Evolutionary conservation across 176 grass and related monocot species (phyloP).

Genomic region (Guadua angustifolia): DNA sequence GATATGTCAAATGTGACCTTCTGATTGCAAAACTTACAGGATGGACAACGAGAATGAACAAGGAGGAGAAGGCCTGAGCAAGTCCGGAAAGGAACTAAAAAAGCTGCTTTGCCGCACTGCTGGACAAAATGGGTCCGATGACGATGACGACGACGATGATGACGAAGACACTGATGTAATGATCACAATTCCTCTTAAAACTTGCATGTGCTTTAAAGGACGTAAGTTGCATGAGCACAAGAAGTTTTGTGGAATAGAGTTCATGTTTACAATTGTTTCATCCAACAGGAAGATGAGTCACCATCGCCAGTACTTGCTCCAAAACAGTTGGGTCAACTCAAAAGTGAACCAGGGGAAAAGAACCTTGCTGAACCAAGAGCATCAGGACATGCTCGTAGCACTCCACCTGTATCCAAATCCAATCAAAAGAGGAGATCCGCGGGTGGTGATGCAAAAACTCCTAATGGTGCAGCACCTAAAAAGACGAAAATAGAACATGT

Average conservation of each 20-base stretch:
- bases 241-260: constrained; percentile 20
- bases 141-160: constrained; percentile 63
- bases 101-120: constrained; percentile 66
- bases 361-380: constrained; percentile 54
- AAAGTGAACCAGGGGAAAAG: constrained; percentile 62
- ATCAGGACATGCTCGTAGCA: constrained; percentile 24
- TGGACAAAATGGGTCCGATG: constrained; percentile 64
- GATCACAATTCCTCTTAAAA: constrained; percentile 39
- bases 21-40: constrained; percentile 47
- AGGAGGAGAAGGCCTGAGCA: constrained; percentile 62
- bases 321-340: constrained; percentile 60
- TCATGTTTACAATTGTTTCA: constrained; percentile 32
- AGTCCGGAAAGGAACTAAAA: constrained; percentile 88
- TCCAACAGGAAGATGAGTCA: constrained; percentile 68
- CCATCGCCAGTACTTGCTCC: constrained; percentile 55
- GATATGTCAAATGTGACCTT: constrained; percentile 5
- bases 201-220: constrained; percentile 19
- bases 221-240: not conserved
- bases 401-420: constrained; percentile 59
- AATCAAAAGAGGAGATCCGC: constrained; percentile 61
- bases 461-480: constrained; percentile 29
- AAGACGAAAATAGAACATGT: constrained; percentile 68
- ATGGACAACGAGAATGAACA: constrained; percentile 83
- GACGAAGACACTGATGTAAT: constrained; percentile 65
- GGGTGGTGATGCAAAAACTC: too few relatives aligned